Percentiles rank a stretch among this genome's conserved stretches.
Conservation (phyloP, 176 grass and related monocot genomes). For the Oropetium thomaeum region DNA sequence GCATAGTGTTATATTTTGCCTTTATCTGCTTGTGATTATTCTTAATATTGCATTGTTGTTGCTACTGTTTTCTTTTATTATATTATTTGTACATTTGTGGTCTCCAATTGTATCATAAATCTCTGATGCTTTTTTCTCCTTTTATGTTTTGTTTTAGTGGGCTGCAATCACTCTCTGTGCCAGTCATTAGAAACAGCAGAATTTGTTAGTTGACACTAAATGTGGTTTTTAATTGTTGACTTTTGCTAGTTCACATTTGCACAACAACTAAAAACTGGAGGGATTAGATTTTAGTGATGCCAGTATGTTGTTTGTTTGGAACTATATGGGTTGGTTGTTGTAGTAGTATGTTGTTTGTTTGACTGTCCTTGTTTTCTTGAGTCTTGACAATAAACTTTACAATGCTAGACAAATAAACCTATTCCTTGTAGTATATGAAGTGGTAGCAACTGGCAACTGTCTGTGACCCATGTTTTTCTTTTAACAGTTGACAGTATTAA, state of each 20-base stretch:
- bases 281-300: not conserved
- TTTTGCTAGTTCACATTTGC: too few relatives aligned
- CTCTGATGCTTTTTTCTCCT: not conserved
- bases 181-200: not conserved
- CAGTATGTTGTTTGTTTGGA: not conserved
- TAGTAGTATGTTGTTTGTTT: not conserved
- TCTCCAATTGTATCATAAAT: not conserved
- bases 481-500: not conserved
- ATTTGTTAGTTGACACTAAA: not conserved
- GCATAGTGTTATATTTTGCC: conserved; percentile 6
- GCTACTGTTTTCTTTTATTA: not conserved
- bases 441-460: not conserved
- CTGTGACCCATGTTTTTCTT: conserved; percentile 27
- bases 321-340: too few relatives aligned
- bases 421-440: not conserved
- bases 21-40: not conserved
- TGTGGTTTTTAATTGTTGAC: too few relatives aligned
- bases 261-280: too few relatives aligned
- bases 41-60: conserved; percentile 7
- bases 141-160: not conserved
- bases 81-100: not conserved
- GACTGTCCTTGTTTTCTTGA: not conserved
- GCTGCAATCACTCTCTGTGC: not conserved
- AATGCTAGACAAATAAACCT: not conserved
- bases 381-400: not conserved